Evolutionary conservation across 495 filamentous ascomycete species (phyloP).

Genomic region (Trichoderma parareesei): DNA sequence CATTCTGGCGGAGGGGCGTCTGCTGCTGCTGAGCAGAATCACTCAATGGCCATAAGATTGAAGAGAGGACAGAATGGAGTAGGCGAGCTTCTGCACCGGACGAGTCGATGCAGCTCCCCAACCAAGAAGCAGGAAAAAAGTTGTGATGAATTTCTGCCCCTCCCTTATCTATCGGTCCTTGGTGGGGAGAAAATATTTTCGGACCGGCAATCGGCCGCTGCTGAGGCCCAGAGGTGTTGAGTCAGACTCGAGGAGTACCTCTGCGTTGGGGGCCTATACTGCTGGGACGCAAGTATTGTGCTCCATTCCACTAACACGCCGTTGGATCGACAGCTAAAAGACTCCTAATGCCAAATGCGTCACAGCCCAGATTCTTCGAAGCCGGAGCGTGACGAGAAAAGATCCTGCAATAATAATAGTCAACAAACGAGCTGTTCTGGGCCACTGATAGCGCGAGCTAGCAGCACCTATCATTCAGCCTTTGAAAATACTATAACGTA

Average conservation of each 20-base stretch:
- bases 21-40: neutral
- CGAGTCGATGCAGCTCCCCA: neutral
- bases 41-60: neutral
- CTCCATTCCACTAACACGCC: neutral
- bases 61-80: too few relatives aligned
- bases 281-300: neutral
- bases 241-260: neutral
- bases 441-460: too few relatives aligned
- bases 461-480: too few relatives aligned
- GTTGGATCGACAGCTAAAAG: neutral
- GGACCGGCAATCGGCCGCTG: slow-evolving; percentile 8
- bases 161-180: neutral
- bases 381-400: neutral
- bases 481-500: too few relatives aligned
- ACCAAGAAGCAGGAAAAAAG: neutral
- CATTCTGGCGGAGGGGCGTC: neutral
- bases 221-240: neutral
- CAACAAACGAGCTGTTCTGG: too few relatives aligned
- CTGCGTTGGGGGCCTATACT: neutral
- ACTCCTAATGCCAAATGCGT: neutral
- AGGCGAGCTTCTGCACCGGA: neutral
- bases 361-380: neutral
- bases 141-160: slow-evolving; percentile 7
- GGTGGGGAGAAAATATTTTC: slow-evolving; percentile 8
- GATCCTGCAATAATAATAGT: too few relatives aligned